A percentile compares a stretch with the other conserved stretches of the same genome.
These are phyloP conservation scores for Limnomonas spitsbergensis DNA, from an alignment of 139 green algal genomes.

Conservation along the genomic window DNA sequence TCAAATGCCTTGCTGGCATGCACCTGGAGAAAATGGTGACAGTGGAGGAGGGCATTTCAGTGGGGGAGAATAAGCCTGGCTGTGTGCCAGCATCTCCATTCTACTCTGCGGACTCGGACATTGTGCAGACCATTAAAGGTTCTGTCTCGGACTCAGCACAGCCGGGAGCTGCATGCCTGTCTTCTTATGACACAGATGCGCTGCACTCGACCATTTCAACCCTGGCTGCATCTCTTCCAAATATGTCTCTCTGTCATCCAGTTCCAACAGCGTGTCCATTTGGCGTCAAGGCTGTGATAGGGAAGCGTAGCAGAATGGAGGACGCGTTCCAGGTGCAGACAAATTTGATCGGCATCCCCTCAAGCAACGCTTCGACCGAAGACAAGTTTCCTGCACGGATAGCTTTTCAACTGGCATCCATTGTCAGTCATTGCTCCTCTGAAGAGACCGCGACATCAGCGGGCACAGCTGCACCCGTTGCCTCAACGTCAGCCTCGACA, in stretches of 20 bases:
- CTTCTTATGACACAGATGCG: not conserved
- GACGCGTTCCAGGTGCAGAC: conserved; percentile 56
- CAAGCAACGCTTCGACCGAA: not conserved
- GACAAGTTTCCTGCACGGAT: conserved; percentile 57
- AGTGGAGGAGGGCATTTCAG: too few species aligned
- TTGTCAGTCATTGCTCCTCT: not conserved
- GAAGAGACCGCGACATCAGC: too few species aligned
- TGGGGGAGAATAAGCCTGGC: not conserved
- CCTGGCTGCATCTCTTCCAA: not conserved
- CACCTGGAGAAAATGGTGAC: not conserved
- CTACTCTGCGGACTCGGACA: not conserved
- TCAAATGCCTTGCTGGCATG: not conserved
- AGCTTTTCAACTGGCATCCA: conserved; percentile 33
- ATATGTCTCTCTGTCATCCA: not conserved
- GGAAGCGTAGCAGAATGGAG: conserved; percentile 72
- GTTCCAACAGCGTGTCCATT: conserved; percentile 24
- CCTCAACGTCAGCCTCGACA: too few species aligned
- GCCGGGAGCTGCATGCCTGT: not conserved
- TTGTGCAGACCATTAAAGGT: not conserved
- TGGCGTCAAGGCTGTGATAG: conserved; percentile 63
- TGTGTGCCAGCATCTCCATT: not conserved
- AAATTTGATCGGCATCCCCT: conserved; percentile 45
- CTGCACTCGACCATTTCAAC: not conserved
- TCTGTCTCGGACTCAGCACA: not conserved
- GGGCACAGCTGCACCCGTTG: too few species aligned